Base-by-base conservation (phyloP, 768 basidiomycete species). In the Paxillus involutus region DNA sequence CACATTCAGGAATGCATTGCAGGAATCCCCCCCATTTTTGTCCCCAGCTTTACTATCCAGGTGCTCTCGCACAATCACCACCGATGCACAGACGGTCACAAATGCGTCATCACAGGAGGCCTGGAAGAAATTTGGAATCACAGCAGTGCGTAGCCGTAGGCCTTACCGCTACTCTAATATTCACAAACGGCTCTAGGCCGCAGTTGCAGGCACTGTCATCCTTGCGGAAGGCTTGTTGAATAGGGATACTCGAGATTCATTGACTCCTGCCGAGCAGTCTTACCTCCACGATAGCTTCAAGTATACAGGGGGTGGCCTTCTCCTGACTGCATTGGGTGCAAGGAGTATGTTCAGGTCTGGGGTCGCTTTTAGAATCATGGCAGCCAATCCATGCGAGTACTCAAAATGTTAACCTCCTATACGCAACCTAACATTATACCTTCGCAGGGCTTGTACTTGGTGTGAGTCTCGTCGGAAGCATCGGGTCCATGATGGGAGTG, bases 401-500 rank as follows among this genome's bases (percentile, higher is more conserved):
- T 14, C 37, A n/a, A 17, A 17, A 29, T 41, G 26, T 10, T 4
- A 37, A 11, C 3, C 14, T 32, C 68, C 33, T 14, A 46, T 44
- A n/a, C 36, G 39, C 41, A 21, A 6, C 11, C 43, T 39, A 37
- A 17, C 51, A 37, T 17, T 39, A 29, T n/a, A 47, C 43, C 30
- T 41, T 53, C 47, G 6, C 35, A 88, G 86, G 88, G 91, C 74
- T 88, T 50, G 89, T 94, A 3, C 80, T 93, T 43, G 91, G 90
- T 58, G 83, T 88, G 47, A 86, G 91, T 70, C 78, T 93, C 40
- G 85, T 77, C 13, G 89, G 89, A 13, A 81, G 83, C 55, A 89
- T 95, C 52, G 91, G 90, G 0, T 82, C 84, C 4, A 95, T 95
- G 90, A 84, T 89, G 78, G 91, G 88, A 42, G 83, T 84, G 2